phyloP scores from a whole-genome alignment of 202 grass and related monocot species.

The Panicum virgatum region DNA sequence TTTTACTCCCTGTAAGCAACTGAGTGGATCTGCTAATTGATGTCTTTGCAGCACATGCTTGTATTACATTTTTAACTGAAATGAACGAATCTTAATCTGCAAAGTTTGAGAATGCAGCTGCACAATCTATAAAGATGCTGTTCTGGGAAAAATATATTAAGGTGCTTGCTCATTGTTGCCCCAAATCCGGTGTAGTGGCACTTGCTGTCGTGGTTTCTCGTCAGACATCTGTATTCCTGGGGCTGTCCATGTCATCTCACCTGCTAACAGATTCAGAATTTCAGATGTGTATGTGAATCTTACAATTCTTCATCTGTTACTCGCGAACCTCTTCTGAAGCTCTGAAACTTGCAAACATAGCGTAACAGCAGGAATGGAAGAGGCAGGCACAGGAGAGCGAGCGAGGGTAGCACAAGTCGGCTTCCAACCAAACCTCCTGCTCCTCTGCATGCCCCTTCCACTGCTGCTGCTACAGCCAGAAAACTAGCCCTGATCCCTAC shows the following conservation, averaged over 20 bases:
- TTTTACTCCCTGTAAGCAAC: neutral
- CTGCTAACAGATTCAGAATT: neutral
- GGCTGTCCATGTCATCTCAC: neutral
- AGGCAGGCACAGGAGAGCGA: slow-evolving; percentile 67
- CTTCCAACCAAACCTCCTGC: slow-evolving; percentile 17
- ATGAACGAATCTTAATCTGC: neutral
- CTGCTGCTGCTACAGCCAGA: slow-evolving; percentile 52
- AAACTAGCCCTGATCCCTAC: neutral
- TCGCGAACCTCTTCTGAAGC: neutral
- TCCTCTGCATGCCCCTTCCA: slow-evolving; percentile 99
- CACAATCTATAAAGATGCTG: neutral
- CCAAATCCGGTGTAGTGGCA: neutral
- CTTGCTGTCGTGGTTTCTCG: neutral
- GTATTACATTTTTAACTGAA: neutral
- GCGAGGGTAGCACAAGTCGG: slow-evolving; percentile 19
- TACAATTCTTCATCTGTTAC: too few relatives aligned
- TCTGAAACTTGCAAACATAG: neutral
- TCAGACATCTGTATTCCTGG: neutral
- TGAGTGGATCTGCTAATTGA: neutral
- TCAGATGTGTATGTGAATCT: neutral
- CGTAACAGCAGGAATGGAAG: slow-evolving; percentile 70
- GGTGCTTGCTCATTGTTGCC: neutral
- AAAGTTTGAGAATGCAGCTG: neutral
- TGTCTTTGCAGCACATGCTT: too few relatives aligned
- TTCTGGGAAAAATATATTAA: neutral